Base-by-base conservation (phyloP, 1,284 basidiomycete genomes). In the Sporisorium reilianum region DNA sequence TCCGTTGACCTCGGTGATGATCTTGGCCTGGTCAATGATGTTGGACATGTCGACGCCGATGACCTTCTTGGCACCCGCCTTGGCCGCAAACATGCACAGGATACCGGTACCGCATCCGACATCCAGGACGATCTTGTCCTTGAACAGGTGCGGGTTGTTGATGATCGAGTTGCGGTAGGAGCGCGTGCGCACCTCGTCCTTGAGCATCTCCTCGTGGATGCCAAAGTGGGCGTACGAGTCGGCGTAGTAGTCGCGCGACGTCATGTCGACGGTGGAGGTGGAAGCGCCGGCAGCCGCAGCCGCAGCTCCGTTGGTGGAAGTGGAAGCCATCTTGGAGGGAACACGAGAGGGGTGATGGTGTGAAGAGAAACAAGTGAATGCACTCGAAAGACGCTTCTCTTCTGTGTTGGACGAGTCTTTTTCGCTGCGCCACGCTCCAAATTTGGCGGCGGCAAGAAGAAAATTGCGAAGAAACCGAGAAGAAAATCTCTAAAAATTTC, bases 91-190 rank as follows among this genome's bases (percentile, higher is more conserved):
- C 95, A 99, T 97, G 81, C 93, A 96, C 48, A 99, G 88, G 77
- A 99, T 99, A 68, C 97, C 97, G 9, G 97, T 99, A 50, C 97
- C 97, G 84, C 97, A 99, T 45, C 97, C 97, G 75, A 99, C 96
- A 85, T 99, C 97, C 59, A 99, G 89, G 3, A 99, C 97, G 32
- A 78, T 75, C 76, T 84, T 84, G 65, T 74, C 83, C 68, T 94
- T 93, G 91, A 99, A 99, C 36, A 99, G 87, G 85, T 97, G 95
- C 38, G 90, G 88, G 87, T 99, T 99, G 88, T 96, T 92, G 85
- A 94, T 87, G 88, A 99, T 99, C 66, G 95, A 93, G 70, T 92
- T 90, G 77, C 94, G 92, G 89, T 99, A 99, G 49, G 94, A 93
- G 40, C 94, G 90, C 44, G 97, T 99, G 74, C 97, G 92, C 75